A percentile compares a stretch with the other conserved stretches of the same genome.
Evolutionary conservation across 176 grass and related monocot species (phyloP).

Genomic region (Carex myosuroides): DNA sequence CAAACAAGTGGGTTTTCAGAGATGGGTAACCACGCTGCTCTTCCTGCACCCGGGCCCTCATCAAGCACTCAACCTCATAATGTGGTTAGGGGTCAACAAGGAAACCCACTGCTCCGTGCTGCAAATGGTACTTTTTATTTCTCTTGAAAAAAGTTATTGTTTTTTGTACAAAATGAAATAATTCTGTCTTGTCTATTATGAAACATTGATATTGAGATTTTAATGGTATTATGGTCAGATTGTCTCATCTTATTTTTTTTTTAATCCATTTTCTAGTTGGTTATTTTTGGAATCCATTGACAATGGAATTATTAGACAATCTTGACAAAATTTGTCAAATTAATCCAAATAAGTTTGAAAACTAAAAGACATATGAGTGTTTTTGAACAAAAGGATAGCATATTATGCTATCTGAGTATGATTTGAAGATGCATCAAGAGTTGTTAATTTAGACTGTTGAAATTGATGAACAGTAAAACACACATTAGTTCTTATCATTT

Average conservation of each 20-base stretch:
- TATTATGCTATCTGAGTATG: background rate
- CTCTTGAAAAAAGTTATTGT: background rate
- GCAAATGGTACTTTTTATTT: slow-evolving; percentile 41
- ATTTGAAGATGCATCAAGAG: background rate
- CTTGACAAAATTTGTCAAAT: background rate
- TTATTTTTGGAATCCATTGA: background rate
- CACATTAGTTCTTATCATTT: background rate
- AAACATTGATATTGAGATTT: background rate
- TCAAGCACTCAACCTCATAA: slow-evolving; percentile 53
- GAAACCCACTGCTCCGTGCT: slow-evolving; percentile 38
- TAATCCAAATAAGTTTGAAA: background rate
- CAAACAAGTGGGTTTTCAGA: slow-evolving; percentile 47
- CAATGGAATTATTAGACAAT: background rate
- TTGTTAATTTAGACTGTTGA: background rate
- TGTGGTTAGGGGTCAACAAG: slow-evolving; percentile 47
- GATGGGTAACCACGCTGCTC: slow-evolving; percentile 36
- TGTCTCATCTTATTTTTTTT: background rate
- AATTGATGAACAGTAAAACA: background rate
- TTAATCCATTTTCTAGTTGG: background rate
- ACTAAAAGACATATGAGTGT: background rate
- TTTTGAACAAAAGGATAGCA: background rate
- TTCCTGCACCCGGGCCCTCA: slow-evolving; percentile 15
- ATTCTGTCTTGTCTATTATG: background rate
- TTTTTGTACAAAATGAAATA: background rate
- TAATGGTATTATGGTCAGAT: background rate